Evolutionary conservation across 768 basidiomycete genomes (phyloP).

Genomic region (Gelatoporia subvermispora): DNA sequence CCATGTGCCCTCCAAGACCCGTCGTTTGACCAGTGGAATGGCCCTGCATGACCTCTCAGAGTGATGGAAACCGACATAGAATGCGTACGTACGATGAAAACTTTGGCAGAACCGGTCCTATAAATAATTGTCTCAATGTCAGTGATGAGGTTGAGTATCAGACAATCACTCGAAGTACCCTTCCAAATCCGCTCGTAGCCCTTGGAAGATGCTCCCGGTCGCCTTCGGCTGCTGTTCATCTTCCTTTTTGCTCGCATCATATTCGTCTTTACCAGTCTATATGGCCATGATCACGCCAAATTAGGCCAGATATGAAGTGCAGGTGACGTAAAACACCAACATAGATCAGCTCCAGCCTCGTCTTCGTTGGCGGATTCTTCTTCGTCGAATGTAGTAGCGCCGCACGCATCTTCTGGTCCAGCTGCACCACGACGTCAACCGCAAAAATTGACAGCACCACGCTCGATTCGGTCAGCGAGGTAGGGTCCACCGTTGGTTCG

Average conservation of each 20-base stretch:
- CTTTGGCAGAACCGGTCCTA: slow-evolving; percentile 62
- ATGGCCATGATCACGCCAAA: not conserved
- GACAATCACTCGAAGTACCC: slow-evolving; percentile 41
- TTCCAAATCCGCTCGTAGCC: slow-evolving; percentile 80
- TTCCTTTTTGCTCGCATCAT: slow-evolving; percentile 67
- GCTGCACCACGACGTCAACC: slow-evolving; percentile 57
- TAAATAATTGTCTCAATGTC: not conserved
- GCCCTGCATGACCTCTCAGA: slow-evolving; percentile 42
- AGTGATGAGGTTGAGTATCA: not conserved
- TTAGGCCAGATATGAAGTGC: no score
- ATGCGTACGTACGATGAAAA: slow-evolving; percentile 69
- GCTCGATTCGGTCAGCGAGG: slow-evolving; percentile 40
- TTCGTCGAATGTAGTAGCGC: slow-evolving; percentile 91
- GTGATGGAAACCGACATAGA: not conserved
- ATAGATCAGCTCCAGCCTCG: slow-evolving; percentile 84
- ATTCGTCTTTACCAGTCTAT: slow-evolving; percentile 79
- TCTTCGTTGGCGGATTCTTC: slow-evolving; percentile 78
- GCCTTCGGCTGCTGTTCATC: slow-evolving; percentile 54
- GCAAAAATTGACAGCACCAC: slow-evolving; percentile 63
- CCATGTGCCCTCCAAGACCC: slow-evolving; percentile 64
- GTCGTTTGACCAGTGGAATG: slow-evolving; percentile 92
- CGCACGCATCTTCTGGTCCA: slow-evolving; percentile 58
- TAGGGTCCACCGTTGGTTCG: slow-evolving; percentile 25
- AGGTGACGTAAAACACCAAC: slow-evolving; percentile 33
- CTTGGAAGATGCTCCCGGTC: slow-evolving; percentile 81